phyloP scores from a whole-genome alignment of 1,284 basidiomycete genomes.

The Mycena sp. region DNA sequence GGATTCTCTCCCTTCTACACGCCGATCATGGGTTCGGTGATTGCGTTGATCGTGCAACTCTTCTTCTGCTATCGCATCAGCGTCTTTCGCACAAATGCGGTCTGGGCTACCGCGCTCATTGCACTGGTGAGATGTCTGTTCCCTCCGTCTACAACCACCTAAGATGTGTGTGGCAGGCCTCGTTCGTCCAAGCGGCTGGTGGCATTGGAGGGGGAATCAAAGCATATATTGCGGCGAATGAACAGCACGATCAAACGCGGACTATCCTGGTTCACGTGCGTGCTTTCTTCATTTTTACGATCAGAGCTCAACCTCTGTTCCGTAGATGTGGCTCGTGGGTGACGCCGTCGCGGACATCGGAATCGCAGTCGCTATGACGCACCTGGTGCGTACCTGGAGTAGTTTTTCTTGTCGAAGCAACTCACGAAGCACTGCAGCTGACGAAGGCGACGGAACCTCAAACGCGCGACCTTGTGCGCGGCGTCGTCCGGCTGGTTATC shows the following conservation, averaged over 20 bases:
- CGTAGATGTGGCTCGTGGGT: slow-evolving; percentile 34
- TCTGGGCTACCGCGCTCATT: neutral
- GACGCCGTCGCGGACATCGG: slow-evolving; percentile 31
- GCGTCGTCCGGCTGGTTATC: slow-evolving; percentile 24
- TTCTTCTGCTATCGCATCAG: slow-evolving; percentile 36
- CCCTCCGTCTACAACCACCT: neutral
- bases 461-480: slow-evolving; percentile 11
- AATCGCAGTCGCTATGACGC: slow-evolving; percentile 31
- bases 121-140: neutral
- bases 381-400: slow-evolving; percentile 21
- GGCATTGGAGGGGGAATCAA: slow-evolving; percentile 10
- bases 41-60: slow-evolving; percentile 30
- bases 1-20: slow-evolving; percentile 31
- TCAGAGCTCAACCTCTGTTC: no score
- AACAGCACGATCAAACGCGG: neutral
- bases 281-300: no score
- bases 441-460: neutral
- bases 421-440: neutral
- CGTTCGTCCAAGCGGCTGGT: slow-evolving; percentile 8
- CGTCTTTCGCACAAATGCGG: neutral
- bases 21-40: slow-evolving; percentile 31
- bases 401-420: neutral
- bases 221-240: neutral
- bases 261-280: slow-evolving; percentile 16
- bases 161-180: neutral